Conservation (phyloP, 768 basidiomycete genomes). For the Steccherinum ochraceum region DNA sequence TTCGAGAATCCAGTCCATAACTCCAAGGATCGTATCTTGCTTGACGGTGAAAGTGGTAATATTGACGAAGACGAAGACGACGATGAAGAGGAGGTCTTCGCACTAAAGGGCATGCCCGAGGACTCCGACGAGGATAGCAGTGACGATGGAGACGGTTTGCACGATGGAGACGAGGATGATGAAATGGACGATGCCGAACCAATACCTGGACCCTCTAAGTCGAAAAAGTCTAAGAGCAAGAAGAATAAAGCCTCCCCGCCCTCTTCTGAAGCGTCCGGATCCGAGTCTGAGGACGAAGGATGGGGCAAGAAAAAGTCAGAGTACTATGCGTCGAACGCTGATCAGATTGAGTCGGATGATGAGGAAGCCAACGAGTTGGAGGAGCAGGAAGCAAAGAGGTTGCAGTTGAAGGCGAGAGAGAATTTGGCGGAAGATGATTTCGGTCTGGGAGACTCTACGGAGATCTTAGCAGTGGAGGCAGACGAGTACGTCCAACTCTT, state of each 20-base stretch:
- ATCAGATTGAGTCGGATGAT: conserved; percentile 73
- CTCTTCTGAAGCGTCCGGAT: conserved; percentile 4
- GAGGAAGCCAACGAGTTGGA: conserved; percentile 88
- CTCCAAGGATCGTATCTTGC: conserved; percentile 68
- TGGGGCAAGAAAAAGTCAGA: conserved; percentile 80
- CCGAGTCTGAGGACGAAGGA: conserved; percentile 44
- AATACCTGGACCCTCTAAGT: conserved; percentile 17
- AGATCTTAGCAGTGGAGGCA: conserved; percentile 24
- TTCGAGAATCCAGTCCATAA: conserved; percentile 49
- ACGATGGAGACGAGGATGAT: conserved; percentile 37
- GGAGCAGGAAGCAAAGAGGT: conserved; percentile 75
- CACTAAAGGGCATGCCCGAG: conserved; percentile 50
- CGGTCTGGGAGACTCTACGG: conserved; percentile 61
- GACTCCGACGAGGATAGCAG: conserved; percentile 17
- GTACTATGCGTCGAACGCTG: conserved; percentile 86
- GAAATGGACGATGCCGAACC: conserved; percentile 23
- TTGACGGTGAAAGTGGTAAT: conserved; percentile 47
- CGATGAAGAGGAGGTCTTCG: conserved; percentile 81
- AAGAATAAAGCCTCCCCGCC: conserved; percentile 9
- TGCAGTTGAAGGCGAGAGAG: conserved; percentile 73
- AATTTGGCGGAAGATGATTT: conserved; percentile 75
- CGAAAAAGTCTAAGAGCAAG: conserved; percentile 20
- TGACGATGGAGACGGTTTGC: conserved; percentile 32
- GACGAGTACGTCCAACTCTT: conserved; percentile 28
- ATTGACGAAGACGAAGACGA: conserved; percentile 43